These are phyloP conservation scores for Aspergillus novoparasiticus DNA, from an alignment of 2,329 filamentous ascomycete genomes.

Conservation along the genomic window DNA sequence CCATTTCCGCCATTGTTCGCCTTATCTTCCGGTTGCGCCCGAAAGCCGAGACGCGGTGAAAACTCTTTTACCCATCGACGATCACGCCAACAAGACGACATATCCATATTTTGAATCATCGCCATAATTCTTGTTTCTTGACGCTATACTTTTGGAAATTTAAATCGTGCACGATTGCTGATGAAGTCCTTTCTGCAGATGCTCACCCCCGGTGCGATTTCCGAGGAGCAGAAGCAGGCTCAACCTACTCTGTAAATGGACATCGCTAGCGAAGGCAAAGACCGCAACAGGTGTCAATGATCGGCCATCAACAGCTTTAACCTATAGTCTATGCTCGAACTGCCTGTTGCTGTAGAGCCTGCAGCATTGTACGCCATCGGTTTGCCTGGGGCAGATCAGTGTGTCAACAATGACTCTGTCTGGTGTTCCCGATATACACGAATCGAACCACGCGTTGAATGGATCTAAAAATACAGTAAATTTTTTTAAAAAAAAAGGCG, in stretches of 20 bases:
- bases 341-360: constrained; percentile 12
- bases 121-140: background rate
- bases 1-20: background rate
- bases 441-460: constrained; percentile 1
- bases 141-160: background rate
- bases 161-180: constrained; percentile 12
- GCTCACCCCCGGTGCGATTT: constrained; percentile 43
- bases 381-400: constrained; percentile 14
- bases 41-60: background rate
- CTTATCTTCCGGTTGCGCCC: background rate
- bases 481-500: background rate
- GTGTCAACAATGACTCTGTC: constrained; percentile 3
- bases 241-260: constrained; percentile 43
- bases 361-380: constrained; percentile 7
- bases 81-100: background rate
- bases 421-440: background rate
- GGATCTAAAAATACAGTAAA: background rate
- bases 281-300: constrained; percentile 21
- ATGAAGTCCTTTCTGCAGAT: constrained; percentile 33
- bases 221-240: constrained; percentile 30
- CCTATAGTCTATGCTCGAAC: constrained; percentile 9
- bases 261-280: constrained; percentile 22
- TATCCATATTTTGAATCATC: background rate
- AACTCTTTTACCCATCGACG: constrained; percentile 7
- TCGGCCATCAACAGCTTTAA: constrained; percentile 13